Base-by-base conservation (phyloP, 2,329 filamentous ascomycete species). In the Aspergillus luchuensis region DNA sequence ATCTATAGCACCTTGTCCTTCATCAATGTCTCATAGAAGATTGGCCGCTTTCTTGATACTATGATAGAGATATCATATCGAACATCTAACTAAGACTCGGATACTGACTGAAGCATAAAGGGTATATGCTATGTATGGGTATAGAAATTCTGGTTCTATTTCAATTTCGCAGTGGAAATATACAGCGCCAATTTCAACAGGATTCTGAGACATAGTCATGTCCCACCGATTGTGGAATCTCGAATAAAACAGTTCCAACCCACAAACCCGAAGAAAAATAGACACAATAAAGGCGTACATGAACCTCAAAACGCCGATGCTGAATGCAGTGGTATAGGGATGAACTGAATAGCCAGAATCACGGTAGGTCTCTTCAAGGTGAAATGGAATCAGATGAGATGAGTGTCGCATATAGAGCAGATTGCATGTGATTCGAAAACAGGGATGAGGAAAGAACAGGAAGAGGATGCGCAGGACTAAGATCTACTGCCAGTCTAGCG, bases 241-340 rank as follows among this genome's bases (percentile, higher is more conserved):
- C 47, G n/a, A 60, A 60, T 54, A 53, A 60, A 8, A 15, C 33
- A 36, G 11, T 53, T 28, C 51, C 41, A 23, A 11, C 19, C 19
- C 41, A 23, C 41, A 45, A 23, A 19, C 3, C 41, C 41, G 19
- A 45, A 45, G 5, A 13, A 36, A 13, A 13, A 4, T 28, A 6
- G 10, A 21, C 8, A 45, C 11, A 23, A 45, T 21, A 11, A 19
- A 45, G 11, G 33, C 11, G 41, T 6, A 45, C 19, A 45, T 45
- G 19, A 23, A 45, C 19, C 19, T 11, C 10, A 23, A 8, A 45
- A 21, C 41, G 41, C 41, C 41, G 17, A 19, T 45, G 41, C 41
- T 45, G 41, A 45, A 45, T 45, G 41, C 41, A 45, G 21, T 36
- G 33, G 33, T 36, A 23, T 45, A 21, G 17, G 10, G 2, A 23